Evolutionary conservation across 169 alveolate species (phyloP).

Genomic region (Cyclospora cayetanensis): DNA sequence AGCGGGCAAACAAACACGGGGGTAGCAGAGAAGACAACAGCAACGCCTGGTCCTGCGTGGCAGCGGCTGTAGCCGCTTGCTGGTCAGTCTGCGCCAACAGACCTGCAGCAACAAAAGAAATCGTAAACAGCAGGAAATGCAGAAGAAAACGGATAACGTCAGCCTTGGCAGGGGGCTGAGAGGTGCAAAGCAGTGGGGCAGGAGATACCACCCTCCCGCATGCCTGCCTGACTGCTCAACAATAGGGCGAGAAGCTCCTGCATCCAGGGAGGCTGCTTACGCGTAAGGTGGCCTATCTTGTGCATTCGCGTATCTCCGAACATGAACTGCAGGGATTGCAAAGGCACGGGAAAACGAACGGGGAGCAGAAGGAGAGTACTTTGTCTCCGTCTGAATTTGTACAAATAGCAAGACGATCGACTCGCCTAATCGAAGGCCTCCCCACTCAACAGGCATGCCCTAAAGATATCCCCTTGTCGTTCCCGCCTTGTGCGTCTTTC

Average conservation of each 20-base stretch:
- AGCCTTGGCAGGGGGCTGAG: too few relatives aligned
- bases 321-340: not conserved
- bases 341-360: not conserved
- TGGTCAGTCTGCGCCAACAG: not conserved
- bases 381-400: not conserved
- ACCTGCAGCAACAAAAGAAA: not conserved
- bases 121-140: too few relatives aligned
- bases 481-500: not conserved
- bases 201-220: too few relatives aligned
- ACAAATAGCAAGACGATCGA: too few relatives aligned
- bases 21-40: not conserved
- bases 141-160: not conserved
- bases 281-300: not conserved
- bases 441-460: too few relatives aligned
- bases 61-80: not conserved
- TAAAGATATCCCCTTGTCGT: not conserved
- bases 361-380: not conserved
- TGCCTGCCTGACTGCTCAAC: too few relatives aligned
- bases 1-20: not conserved
- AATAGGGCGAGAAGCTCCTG: too few relatives aligned
- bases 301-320: constrained; percentile 14
- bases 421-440: too few relatives aligned
- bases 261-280: too few relatives aligned
- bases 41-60: not conserved
- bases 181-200: too few relatives aligned